Percentiles rank a stretch among this genome's conserved stretches.
phyloP scores from a whole-genome alignment of 2,329 filamentous ascomycete genomes.

The Biscogniauxia marginata region DNA sequence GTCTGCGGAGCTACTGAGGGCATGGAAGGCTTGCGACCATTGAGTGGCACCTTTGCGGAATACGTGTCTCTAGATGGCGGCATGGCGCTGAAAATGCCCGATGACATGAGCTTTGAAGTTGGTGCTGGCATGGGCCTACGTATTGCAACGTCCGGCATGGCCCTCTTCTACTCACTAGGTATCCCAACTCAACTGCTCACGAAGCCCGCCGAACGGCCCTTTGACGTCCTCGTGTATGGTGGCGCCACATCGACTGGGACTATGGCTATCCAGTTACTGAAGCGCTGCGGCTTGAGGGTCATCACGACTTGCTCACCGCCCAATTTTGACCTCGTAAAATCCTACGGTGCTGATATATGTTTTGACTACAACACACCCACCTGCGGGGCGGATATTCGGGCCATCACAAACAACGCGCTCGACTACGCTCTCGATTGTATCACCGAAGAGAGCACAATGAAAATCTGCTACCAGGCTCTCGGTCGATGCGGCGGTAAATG shows the following conservation, averaged over 20 bases:
- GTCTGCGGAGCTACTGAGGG: conserved; percentile 38
- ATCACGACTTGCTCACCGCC: conserved; percentile 3
- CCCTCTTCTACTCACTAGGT: conserved; percentile 29
- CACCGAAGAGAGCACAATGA: background rate
- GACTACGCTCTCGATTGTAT: conserved; percentile 7
- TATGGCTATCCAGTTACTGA: conserved; percentile 43
- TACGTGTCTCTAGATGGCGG: conserved; percentile 32
- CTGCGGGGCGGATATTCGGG: conserved; percentile 42
- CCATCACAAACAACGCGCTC: conserved; percentile 20
- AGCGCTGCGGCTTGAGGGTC: conserved; percentile 6
- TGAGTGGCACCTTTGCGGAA: conserved; percentile 36
- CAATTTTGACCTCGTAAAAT: conserved; percentile 5
- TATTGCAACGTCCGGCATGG: conserved; percentile 30
- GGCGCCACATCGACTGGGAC: conserved; percentile 44
- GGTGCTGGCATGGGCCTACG: conserved; percentile 32
- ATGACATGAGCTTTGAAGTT: conserved; percentile 29
- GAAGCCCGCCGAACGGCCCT: conserved; percentile 11
- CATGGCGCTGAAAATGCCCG: conserved; percentile 31
- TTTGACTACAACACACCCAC: conserved; percentile 4
- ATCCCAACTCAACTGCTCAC: conserved; percentile 25
- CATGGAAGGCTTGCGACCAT: conserved; percentile 26
- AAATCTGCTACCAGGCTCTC: conserved; percentile 9
- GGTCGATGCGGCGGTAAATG: conserved; percentile 4
- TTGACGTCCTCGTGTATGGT: conserved; percentile 43
- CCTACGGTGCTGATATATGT: conserved; percentile 2